Evolutionary conservation across 768 basidiomycete genomes (phyloP), one percentile per base, ranked within the genome.

Genomic region (Melanogaster broomeanus): DNA sequence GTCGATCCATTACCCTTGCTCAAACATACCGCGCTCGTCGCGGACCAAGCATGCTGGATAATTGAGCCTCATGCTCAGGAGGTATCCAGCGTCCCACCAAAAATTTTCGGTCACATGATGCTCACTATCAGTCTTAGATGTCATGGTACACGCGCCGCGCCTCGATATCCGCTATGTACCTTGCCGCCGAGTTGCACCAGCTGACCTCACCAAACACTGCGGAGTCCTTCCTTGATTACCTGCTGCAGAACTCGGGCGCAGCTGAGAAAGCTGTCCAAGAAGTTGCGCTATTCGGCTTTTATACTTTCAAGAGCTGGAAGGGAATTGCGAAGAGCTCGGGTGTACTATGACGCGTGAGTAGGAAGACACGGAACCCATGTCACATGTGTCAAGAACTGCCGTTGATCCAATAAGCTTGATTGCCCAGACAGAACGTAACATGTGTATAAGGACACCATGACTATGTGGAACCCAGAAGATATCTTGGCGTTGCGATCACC

Each of bases 181-280:
- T 80, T 13, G 83, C 86, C n/a, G 82, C 88, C 54, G 90, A 93
- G 69, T 73, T 93, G 15, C 90, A 92, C 61, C 90, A 93, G 62
- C 63, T 93, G n/a, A 78, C 81, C 0, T 93, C 90, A 2, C 88
- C 90, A 4, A 61, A 72, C 12, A 89, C 89, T 3, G 82, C 87
- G 0, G 69, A 73, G 25, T 68, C 73, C 3, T 91, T 93, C 72
- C 74, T 93, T 13, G 83, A 86, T 41, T 69, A 76, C 8, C 78
- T 91, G 6, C 74, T 93, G 13, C 73, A 77, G 10, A 68, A 76
- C 3, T 78, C 82, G 3, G 67, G 73, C 3, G 56, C 67, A 2
- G 58, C 83, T 0, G 76, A 81, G 41, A 66, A 67, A 1, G 74
- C 79, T 0, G 50, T 87, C 8, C 72, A 72, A 37, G 86, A 90